Percentiles rank a stretch among this genome's conserved stretches.
These are phyloP conservation scores for Aspergillus flavus DNA, from an alignment of 2,329 filamentous ascomycete species.

Conservation along the genomic window DNA sequence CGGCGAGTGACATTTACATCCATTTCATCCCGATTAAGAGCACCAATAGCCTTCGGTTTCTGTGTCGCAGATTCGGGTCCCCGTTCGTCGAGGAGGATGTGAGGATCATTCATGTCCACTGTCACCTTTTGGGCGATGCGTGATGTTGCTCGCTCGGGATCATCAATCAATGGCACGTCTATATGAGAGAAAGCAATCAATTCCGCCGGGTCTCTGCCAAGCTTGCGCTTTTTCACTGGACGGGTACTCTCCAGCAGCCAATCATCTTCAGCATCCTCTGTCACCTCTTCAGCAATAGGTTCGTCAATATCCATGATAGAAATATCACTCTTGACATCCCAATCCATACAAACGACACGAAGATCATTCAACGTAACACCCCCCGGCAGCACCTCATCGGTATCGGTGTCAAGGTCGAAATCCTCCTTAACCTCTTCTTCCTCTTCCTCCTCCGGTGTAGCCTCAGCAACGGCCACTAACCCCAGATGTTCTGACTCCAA, in stretches of 20 bases:
- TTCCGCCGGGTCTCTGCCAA: slow-evolving; percentile 48
- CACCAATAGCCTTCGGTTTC: slow-evolving; percentile 41
- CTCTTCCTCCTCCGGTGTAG: slow-evolving; percentile 53
- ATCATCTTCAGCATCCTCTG: slow-evolving; percentile 59
- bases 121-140: slow-evolving; percentile 76
- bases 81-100: slow-evolving; percentile 79
- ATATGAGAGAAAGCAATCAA: slow-evolving; percentile 59
- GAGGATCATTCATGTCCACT: slow-evolving; percentile 84
- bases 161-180: slow-evolving; percentile 72
- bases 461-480: slow-evolving; percentile 50
- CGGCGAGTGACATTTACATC: slow-evolving; percentile 72
- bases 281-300: slow-evolving; percentile 20
- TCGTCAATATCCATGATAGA: slow-evolving; percentile 43
- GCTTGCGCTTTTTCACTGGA: slow-evolving; percentile 68
- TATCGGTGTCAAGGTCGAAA: slow-evolving; percentile 56
- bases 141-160: slow-evolving; percentile 74
- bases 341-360: slow-evolving; percentile 82
- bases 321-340: slow-evolving; percentile 66
- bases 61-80: slow-evolving; percentile 66
- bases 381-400: slow-evolving; percentile 66
- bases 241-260: slow-evolving; percentile 52
- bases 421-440: slow-evolving; percentile 53
- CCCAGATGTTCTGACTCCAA: slow-evolving; percentile 60
- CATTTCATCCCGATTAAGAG: slow-evolving; percentile 57
- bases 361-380: slow-evolving; percentile 80